Conservation (phyloP, 2,329 filamentous ascomycete genomes). For the Zasmidium angulare region DNA sequence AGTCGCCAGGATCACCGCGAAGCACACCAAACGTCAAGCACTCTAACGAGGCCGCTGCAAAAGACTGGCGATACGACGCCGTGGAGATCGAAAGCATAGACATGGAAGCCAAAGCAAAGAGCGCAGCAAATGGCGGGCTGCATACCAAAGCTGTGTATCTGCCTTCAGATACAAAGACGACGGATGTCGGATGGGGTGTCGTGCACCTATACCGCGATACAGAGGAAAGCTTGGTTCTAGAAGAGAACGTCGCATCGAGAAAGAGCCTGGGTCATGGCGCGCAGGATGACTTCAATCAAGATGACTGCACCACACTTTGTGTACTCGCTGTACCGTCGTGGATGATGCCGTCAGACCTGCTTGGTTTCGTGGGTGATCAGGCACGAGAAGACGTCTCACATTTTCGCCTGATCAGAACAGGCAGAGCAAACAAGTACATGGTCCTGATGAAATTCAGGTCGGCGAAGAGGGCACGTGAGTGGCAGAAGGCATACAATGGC, state of each 20-base stretch:
- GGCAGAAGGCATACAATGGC: slow-evolving; percentile 86
- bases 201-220: slow-evolving; percentile 91
- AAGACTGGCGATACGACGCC: slow-evolving; percentile 80
- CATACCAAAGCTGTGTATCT: slow-evolving; percentile 81
- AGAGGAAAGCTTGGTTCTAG: slow-evolving; percentile 67
- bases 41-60: slow-evolving; percentile 51
- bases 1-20: slow-evolving; percentile 35
- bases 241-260: slow-evolving; percentile 45
- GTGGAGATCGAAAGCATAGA: slow-evolving; percentile 80
- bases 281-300: slow-evolving; percentile 43
- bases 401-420: slow-evolving; percentile 91
- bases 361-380: slow-evolving; percentile 86
- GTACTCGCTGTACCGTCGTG: slow-evolving; percentile 94
- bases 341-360: slow-evolving; percentile 83
- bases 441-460: slow-evolving; percentile 92
- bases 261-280: slow-evolving; percentile 27
- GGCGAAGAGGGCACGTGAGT: slow-evolving; percentile 69
- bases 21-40: slow-evolving; percentile 35
- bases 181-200: slow-evolving; percentile 85
- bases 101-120: slow-evolving; percentile 52
- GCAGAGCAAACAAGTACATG: slow-evolving; percentile 85
- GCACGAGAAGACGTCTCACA: slow-evolving; percentile 86
- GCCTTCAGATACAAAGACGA: slow-evolving; percentile 67
- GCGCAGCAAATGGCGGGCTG: slow-evolving; percentile 51
- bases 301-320: slow-evolving; percentile 82